phyloP scores from a whole-genome alignment of 805 yeast genomes.

The Wickerhamiella vanderwaltii region DNA sequence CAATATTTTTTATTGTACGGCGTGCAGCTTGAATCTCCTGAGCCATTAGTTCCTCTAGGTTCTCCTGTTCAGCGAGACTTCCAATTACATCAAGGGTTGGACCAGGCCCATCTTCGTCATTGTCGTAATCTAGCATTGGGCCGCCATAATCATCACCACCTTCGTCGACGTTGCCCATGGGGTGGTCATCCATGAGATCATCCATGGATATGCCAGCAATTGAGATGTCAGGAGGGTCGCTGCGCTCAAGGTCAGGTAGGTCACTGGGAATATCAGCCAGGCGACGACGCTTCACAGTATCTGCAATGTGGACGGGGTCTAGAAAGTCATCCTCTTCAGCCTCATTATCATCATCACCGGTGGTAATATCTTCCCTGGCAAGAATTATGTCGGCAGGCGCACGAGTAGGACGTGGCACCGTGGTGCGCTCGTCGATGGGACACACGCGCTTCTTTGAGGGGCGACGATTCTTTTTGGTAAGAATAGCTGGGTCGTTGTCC shows the following conservation, averaged over 20 bases:
- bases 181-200: slow-evolving; percentile 1
- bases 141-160: background rate
- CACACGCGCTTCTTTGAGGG: slow-evolving; percentile 6
- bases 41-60: slow-evolving; percentile 10
- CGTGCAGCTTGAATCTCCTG: slow-evolving; percentile 9
- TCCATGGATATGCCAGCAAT: slow-evolving; percentile 9
- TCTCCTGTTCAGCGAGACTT: slow-evolving; percentile 2
- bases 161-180: background rate
- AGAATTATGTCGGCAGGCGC: background rate
- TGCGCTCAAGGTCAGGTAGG: slow-evolving; percentile 5
- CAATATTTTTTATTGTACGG: background rate
- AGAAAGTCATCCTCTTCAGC: slow-evolving; percentile 4
- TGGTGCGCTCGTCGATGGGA: slow-evolving; percentile 6
- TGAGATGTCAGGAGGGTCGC: slow-evolving; percentile 5
- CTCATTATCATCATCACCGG: background rate
- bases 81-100: slow-evolving; percentile 3
- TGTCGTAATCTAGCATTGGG: too few relatives aligned
- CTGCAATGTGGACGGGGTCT: slow-evolving; percentile 6
- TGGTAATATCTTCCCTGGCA: background rate
- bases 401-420: slow-evolving; percentile 1
- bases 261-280: slow-evolving; percentile 6
- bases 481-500: background rate
- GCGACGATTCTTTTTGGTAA: background rate
- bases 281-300: slow-evolving; percentile 6
- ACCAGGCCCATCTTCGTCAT: background rate